These are phyloP conservation scores for Leishmania major DNA, from an alignment of 208 protist genomes.

Conservation along the genomic window DNA sequence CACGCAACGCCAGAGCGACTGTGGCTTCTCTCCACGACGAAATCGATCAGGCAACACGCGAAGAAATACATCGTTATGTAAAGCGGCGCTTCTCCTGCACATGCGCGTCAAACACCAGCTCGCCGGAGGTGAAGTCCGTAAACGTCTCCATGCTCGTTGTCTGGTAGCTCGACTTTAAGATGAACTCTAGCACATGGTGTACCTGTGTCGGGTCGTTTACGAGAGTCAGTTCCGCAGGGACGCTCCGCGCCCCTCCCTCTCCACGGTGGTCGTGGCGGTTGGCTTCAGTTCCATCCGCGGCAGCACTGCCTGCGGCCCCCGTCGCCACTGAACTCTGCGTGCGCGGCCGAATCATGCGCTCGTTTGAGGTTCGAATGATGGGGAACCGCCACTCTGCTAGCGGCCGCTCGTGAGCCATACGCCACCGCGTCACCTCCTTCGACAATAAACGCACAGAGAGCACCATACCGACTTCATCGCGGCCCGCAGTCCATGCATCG, in stretches of 20 bases:
- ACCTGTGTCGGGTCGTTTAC: conserved; percentile 72
- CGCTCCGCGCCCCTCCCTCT: neutral
- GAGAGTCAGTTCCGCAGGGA: conserved; percentile 34
- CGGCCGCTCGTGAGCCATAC: conserved; percentile 30
- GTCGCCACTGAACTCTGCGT: neutral
- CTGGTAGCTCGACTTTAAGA: conserved; percentile 64
- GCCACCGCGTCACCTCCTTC: conserved; percentile 33
- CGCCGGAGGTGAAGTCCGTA: conserved; percentile 59
- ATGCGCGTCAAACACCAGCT: conserved; percentile 69
- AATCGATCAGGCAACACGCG: neutral
- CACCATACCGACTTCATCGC: conserved; percentile 42
- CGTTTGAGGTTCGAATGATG: conserved; percentile 36
- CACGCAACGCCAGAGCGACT: neutral
- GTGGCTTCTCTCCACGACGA: neutral
- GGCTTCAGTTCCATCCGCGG: neutral
- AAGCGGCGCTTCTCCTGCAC: conserved; percentile 36
- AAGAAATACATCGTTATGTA: neutral
- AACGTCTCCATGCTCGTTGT: conserved; percentile 70
- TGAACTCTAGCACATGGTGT: conserved; percentile 68
- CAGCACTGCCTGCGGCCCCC: conserved; percentile 5
- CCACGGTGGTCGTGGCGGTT: neutral
- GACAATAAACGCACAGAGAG: conserved; percentile 36
- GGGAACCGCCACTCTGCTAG: conserved; percentile 45
- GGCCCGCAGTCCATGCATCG: conserved; percentile 8
- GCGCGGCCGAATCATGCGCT: conserved; percentile 23